phyloP scores from a whole-genome alignment of 1,284 basidiomycete species.

The Boletus semigastroideus region DNA sequence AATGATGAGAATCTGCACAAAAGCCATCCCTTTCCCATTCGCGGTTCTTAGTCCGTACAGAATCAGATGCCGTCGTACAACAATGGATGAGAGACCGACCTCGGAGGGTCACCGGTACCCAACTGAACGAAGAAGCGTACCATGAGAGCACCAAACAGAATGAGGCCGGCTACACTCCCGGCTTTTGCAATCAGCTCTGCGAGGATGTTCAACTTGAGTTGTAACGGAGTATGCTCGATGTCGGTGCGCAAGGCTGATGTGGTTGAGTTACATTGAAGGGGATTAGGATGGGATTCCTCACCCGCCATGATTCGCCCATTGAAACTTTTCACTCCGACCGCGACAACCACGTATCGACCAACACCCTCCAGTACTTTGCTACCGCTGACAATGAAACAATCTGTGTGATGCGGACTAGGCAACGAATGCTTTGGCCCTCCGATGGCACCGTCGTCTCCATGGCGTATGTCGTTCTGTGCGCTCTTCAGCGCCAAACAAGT shows the following conservation, averaged over 20 bases:
- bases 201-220: constrained; percentile 89
- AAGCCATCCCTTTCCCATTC: constrained; percentile 85
- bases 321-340: constrained; percentile 90
- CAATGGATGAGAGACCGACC: constrained; percentile 33
- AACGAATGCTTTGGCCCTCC: constrained; percentile 24
- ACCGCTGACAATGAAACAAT: constrained; percentile 95
- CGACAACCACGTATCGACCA: constrained; percentile 89
- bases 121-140: constrained; percentile 94
- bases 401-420: constrained; percentile 55
- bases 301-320: constrained; percentile 97
- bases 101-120: constrained; percentile 51
- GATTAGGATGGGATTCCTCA: constrained; percentile 30
- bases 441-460: constrained; percentile 25
- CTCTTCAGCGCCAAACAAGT: constrained; percentile 61
- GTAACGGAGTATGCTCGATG: constrained; percentile 87
- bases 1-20: constrained; percentile 94
- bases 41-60: constrained; percentile 48
- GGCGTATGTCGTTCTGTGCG: constrained; percentile 20
- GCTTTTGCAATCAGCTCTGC: constrained; percentile 94
- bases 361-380: constrained; percentile 95
- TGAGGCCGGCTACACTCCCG: constrained; percentile 79
- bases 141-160: constrained; percentile 86
- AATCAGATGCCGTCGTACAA: background rate
- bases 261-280: constrained; percentile 12
- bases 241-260: constrained; percentile 73